phyloP scores from a whole-genome alignment of 1,139 yeast genomes.

The Wickerhamomyces sp. region DNA sequence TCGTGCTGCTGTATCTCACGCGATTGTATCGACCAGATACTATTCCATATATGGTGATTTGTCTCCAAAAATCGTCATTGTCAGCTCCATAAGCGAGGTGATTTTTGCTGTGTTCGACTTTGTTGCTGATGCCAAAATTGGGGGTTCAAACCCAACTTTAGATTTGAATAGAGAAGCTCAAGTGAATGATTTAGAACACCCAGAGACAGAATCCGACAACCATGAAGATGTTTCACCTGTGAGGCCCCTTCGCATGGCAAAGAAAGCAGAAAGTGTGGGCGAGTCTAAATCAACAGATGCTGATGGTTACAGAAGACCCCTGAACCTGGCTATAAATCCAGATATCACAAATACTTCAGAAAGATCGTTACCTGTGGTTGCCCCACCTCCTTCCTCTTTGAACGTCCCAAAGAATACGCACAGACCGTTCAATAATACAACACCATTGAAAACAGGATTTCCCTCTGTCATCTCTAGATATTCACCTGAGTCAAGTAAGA shows the following conservation, averaged over 20 bases:
- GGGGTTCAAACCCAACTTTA: conserved; percentile 2
- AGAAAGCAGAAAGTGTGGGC: conserved; percentile 35
- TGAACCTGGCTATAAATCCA: conserved; percentile 16
- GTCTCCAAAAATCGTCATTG: conserved; percentile 68
- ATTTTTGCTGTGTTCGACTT: conserved; percentile 71
- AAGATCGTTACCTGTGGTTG: conserved; percentile 3
- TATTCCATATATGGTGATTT: conserved; percentile 58
- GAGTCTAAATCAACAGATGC: conserved; percentile 16
- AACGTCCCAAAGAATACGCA: conserved; percentile 1
- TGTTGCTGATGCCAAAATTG: conserved; percentile 49
- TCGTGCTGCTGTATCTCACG: conserved; percentile 69
- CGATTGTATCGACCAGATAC: conserved; percentile 76
- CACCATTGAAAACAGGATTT: conserved; percentile 9
- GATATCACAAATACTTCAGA: conserved; percentile 10
- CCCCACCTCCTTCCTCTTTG: conserved; percentile 3
- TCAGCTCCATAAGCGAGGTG: conserved; percentile 75
- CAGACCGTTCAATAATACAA: background rate
- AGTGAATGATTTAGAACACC: background rate
- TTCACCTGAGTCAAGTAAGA: conserved; percentile 9
- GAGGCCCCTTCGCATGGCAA: conserved; percentile 56
- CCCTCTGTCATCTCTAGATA: conserved; percentile 13
- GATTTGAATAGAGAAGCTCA: too few relatives aligned
- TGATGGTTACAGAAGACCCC: conserved; percentile 9
- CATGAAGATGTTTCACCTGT: conserved; percentile 35
- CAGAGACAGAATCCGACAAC: conserved; percentile 1